Percentiles rank a stretch among this genome's conserved stretches.
Evolutionary conservation across 1,139 yeast genomes (phyloP).

Genomic region (Taphrina flavorubra): DNA sequence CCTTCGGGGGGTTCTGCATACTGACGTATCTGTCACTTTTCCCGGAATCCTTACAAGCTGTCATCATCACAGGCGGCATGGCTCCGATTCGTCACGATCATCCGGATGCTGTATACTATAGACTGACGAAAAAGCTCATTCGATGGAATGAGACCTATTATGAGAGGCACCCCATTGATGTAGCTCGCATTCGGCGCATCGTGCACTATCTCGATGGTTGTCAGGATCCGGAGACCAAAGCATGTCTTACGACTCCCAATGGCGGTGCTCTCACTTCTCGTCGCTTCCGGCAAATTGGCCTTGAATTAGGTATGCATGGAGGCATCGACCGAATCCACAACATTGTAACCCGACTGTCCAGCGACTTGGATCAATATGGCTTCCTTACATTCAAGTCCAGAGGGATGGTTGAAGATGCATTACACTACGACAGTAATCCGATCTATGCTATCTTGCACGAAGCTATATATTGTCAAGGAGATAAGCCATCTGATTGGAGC

Average conservation of each 20-base stretch:
- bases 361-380: conserved; percentile 54
- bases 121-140: conserved; percentile 55
- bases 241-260: conserved; percentile 12
- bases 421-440: conserved; percentile 61
- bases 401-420: conserved; percentile 50
- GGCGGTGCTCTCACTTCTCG: conserved; percentile 60
- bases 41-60: conserved; percentile 22
- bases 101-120: conserved; percentile 59
- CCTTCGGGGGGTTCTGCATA: conserved; percentile 64
- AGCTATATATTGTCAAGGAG: conserved; percentile 60
- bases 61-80: conserved; percentile 62
- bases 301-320: conserved; percentile 59
- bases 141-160: conserved; percentile 61
- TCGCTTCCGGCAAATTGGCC: conserved; percentile 62
- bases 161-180: conserved; percentile 59
- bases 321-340: conserved; percentile 60
- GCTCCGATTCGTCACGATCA: conserved; percentile 57
- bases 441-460: conserved; percentile 64
- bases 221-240: conserved; percentile 46
- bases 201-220: conserved; percentile 52
- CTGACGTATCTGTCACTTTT: conserved; percentile 59
- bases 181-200: conserved; percentile 54
- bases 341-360: conserved; percentile 54
- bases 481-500: conserved; percentile 56
- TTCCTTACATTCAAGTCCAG: conserved; percentile 55